Evolutionary conservation across 1,284 basidiomycete genomes (phyloP), one percentile per base, ranked within the genome.

Genomic region (Mycena citricolor): DNA sequence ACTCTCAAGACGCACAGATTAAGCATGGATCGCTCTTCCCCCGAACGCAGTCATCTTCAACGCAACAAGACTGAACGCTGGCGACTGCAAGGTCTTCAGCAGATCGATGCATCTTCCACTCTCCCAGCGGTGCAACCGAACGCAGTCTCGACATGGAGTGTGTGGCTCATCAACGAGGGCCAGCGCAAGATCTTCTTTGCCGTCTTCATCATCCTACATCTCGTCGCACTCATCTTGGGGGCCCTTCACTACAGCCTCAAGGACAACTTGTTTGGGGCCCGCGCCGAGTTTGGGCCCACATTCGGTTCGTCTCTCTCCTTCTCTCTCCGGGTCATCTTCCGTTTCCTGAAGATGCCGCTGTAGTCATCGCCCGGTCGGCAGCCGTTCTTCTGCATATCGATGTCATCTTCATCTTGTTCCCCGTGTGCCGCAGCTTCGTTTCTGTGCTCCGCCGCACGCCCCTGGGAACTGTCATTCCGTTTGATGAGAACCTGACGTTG

Each of bases 131-230:
- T 26, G 20, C 41, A 45, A 30, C 35, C 41, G 24, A 32, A 20
- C 13, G 19, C 25, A 11, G 28, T 17, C 25, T 33, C 80, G 51
- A 77, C 64, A 52, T 74, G 79, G 57, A 72, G 76, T 54, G 57
- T 81, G 22, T 94, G 92, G 91, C 86, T 91, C 86, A 89, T 93
- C 62, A 94, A 94, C 62, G 90, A 94, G 61, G 92, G 90, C 36
- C 80, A 84, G 12, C 73, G 77, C 33, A 72, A 77, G 40, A 51
- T 92, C 22, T 90, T 92, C 71, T n/a, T n/a, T n/a, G n/a, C n/a
- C n/a, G 35, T 44, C 21, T 35, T 42, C 38, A 30, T 91, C 39
- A 67, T 90, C 61, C 71, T 93, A 28, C 90, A 93, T 52, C 47
- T 79, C 32, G 66, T 92, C 24, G 86, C 90, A 39, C 77, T 81